Evolutionary conservation across 2,329 filamentous ascomycete species (phyloP), one percentile per base, ranked within the genome.

Genomic region (Microdochium bolleyi): DNA sequence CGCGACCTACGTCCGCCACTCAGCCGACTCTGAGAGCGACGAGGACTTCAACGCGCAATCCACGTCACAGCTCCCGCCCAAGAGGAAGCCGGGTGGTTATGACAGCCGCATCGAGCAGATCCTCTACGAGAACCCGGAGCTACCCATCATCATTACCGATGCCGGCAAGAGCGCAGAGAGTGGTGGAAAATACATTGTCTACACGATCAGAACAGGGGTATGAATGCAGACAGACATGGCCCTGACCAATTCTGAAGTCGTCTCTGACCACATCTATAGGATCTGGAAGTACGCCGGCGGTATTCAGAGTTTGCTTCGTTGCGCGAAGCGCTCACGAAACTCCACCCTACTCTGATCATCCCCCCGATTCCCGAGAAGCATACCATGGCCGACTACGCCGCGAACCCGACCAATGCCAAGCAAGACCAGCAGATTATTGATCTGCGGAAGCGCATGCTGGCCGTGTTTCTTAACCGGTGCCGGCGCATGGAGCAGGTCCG

Each of bases 331-430:
- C 80, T 99, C 25, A 91, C 92, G 49, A 88, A 88, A 61, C 80
- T 99, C 56, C 95, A 99, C 66, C 94, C 95, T 8, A 99, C 94
- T 0, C 79, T 99, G 44, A 88, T 99, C 62, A 88, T 99, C 51
- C 95, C 94, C 8, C 94, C 94, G 2, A 99, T 99, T 63, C 94
- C 94, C 22, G 95, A 99, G 73, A 99, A 99, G 71, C 94, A 99
- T 70, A 94, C 91, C 48, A 95, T 99, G 87, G 92, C 92, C 56
- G 94, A 99, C 69, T 99, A 99, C 66, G 94, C 94, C 16, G 92
- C 95, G 25, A 97, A 96, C 62, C 94, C 95, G 1, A 99, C 94
- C 37, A 96, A 92, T 63, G 95, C 95, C 19, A 99, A 96, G 69
- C 92, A 99, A 70, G 95, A 99, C 67, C 87, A 91, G 54, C 89